Base-by-base conservation (phyloP, 2,329 filamentous ascomycete species). In the Alternaria tenuissima region DNA sequence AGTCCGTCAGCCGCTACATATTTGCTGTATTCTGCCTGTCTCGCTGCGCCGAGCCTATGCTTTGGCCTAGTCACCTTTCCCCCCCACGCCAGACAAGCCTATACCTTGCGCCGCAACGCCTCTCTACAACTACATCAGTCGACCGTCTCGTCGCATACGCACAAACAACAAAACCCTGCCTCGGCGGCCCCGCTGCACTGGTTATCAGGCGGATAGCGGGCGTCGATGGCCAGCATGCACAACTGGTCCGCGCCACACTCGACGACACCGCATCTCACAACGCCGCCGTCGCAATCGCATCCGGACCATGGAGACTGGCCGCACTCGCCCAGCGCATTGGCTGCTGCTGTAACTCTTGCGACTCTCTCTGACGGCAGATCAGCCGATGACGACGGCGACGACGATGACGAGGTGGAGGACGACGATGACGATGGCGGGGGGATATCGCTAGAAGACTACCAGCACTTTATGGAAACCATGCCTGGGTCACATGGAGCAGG, bases 331-430 rank as follows among this genome's bases (percentile, higher is more conserved):
- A 66, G 61, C 59, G 63, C 62, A 39, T 56, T 69, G 56, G 73
- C 73, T 30, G 68, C 71, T 54, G 69, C 69, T 12, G 62, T 68
- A 18, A 71, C 71, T 2, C 73, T 75, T 49, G 68, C 75, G 51
- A 66, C 71, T 7, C 70, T 74, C 55, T 67, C 71, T 16, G 72
- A 73, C 64, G 73, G 62, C 64, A 66, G 73, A 28, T 70, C 73
- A 47, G 60, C 69, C 58, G 48, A 48, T 42, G 26, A 64, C 24
- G 53, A 64, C 24, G 42, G 7, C 26, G 38, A 48, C 18, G 58
- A 57, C 24, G 43, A 44, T 6, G 44, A 44, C n/a, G 20, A 71
- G 54, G 68, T 49, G 3, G 49, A 34, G 3, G 47, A 44, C 7
- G 56, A 64, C 39, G 68, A 70, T 44, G 67, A 67, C 34, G 54